phyloP scores from a whole-genome alignment of 331 rosid genomes.

The Rhamnella rubrinervis region DNA sequence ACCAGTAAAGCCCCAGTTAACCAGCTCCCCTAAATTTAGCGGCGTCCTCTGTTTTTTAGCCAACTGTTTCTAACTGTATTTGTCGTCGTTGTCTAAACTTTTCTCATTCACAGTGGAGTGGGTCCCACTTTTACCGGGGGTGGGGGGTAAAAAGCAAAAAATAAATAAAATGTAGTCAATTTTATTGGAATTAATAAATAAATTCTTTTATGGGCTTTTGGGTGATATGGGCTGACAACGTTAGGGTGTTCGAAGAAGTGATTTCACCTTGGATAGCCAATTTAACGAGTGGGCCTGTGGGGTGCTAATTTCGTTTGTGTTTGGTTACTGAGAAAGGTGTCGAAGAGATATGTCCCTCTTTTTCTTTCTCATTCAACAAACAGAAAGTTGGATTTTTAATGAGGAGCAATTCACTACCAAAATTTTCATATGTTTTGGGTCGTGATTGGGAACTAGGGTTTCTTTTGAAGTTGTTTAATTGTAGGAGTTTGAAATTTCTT shows the following conservation, averaged over 20 bases:
- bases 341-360: neutral
- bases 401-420: neutral
- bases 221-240: too few relatives aligned
- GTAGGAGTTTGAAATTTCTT: neutral
- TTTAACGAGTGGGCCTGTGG: neutral
- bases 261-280: too few relatives aligned
- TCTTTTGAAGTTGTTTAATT: neutral
- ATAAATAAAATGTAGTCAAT: too few relatives aligned
- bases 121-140: too few relatives aligned
- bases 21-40: too few relatives aligned
- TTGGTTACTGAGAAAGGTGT: conserved; percentile 3
- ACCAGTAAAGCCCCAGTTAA: neutral
- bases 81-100: neutral
- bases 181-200: too few relatives aligned
- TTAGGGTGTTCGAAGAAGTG: too few relatives aligned
- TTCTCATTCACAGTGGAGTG: too few relatives aligned
- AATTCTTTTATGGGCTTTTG: too few relatives aligned
- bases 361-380: neutral
- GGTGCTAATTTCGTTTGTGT: neutral
- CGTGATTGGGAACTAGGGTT: neutral
- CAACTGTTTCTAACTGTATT: neutral
- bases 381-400: neutral
- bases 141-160: too few relatives aligned
- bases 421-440: neutral
- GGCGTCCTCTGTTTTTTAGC: neutral